Evolutionary conservation across 1,284 basidiomycete species (phyloP), one percentile per base, ranked within the genome.

Genomic region (Cryptococcus sp.): DNA sequence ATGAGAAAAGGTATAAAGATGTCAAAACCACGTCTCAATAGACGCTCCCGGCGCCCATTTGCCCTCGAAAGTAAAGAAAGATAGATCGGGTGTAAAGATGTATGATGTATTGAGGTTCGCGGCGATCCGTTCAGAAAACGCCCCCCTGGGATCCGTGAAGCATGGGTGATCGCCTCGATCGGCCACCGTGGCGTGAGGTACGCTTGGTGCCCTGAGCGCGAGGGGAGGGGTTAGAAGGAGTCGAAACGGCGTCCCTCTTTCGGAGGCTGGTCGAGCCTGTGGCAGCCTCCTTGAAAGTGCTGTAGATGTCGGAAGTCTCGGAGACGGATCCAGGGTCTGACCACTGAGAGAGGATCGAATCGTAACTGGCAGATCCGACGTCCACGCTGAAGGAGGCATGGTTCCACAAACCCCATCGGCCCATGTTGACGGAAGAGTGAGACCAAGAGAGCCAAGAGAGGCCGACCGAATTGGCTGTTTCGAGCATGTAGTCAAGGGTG

Each of bases 381-480:
- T 70, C 64, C 44, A 73, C 70, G 47, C 50, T 60, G 44, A 57
- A 49, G 17, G 47, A 22, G 10, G 50, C 58, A 51, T 67, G 66
- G 61, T 71, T 73, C 60, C 63, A 70, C n/a, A 71, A 48, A 57
- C 68, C 70, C 70, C 70, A 72, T 47, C 68, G 53, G 47, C 69
- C 68, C 66, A 67, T 67, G 53, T 65, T 62, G 53, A 69, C 65
- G 45, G 67, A 70, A 41, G 66, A 69, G 55, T 66, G 61, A 11
- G 68, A 59, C 71, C 71, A 73, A 16, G 56, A 54, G 48, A 64
- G 60, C 71, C 71, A 73, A 22, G 64, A 68, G 41, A 73, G 45
- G 31, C 61, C 59, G 46, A 55, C 51, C 23, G 52, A 17, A 63
- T 71, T 69, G 53, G 68, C 49, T 52, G 70, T 62, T 42, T 67